Evolutionary conservation across 306 rosid species (phyloP).

Genomic region (Adenanthera pavonina): DNA sequence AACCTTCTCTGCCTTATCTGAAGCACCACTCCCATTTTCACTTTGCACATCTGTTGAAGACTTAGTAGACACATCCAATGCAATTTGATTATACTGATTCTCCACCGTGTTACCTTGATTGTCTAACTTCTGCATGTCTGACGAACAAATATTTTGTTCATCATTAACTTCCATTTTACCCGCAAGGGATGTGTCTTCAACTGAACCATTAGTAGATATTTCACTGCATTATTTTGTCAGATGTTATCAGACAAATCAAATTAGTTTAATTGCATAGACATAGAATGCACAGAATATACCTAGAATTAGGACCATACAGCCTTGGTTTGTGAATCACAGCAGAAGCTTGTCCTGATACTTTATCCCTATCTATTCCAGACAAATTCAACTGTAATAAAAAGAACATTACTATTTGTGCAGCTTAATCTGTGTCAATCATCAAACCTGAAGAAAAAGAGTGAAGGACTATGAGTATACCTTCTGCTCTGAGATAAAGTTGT

Average conservation of each 20-base stretch:
- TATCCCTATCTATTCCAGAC: slow-evolving; percentile 75
- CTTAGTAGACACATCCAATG: slow-evolving; percentile 37
- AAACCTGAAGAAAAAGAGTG: slow-evolving; percentile 27
- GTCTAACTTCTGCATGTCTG: slow-evolving; percentile 44
- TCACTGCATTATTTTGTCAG: slow-evolving; percentile 54
- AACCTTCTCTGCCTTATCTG: slow-evolving; percentile 44
- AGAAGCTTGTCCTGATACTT: slow-evolving; percentile 86
- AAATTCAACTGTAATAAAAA: slow-evolving; percentile 73
- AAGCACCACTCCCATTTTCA: slow-evolving; percentile 44
- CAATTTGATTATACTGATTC: slow-evolving; percentile 34
- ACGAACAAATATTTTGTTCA: slow-evolving; percentile 43
- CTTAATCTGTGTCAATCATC: slow-evolving; percentile 15
- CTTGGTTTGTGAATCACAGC: slow-evolving; percentile 55
- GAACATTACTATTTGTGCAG: slow-evolving; percentile 32
- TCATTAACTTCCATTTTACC: slow-evolving; percentile 52
- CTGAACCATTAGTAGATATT: slow-evolving; percentile 44
- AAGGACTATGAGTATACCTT: slow-evolving; percentile 58
- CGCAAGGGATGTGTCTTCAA: slow-evolving; percentile 37
- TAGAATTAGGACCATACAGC: slow-evolving; percentile 42
- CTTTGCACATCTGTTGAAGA: slow-evolving; percentile 41
- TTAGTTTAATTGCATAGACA: slow-evolving; percentile 21
- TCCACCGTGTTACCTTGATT: slow-evolving; percentile 38
- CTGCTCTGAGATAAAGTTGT: slow-evolving; percentile 81
- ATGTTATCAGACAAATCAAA: slow-evolving; percentile 38
- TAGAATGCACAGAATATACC: slow-evolving; percentile 51